phyloP scores from a whole-genome alignment of 495 filamentous ascomycete species.

The Xylaria cubensis region DNA sequence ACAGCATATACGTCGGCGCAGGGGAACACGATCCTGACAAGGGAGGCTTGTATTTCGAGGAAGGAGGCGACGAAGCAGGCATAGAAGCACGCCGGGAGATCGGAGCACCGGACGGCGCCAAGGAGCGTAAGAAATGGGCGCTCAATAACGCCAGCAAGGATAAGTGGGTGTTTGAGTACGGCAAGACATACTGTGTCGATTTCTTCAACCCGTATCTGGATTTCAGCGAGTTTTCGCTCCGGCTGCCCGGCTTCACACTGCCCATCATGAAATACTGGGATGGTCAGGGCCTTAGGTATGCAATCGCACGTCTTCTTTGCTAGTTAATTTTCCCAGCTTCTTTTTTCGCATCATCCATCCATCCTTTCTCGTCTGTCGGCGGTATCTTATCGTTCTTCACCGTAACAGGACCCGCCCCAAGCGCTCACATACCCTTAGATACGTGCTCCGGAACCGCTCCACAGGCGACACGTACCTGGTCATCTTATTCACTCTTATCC shows the following conservation, averaged over 20 bases:
- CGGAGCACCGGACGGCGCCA: slow-evolving; percentile 60
- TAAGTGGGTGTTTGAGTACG: slow-evolving; percentile 57
- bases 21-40: slow-evolving; percentile 51
- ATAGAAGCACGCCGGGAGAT: slow-evolving; percentile 51
- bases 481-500: slow-evolving; percentile 76
- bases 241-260: slow-evolving; percentile 78
- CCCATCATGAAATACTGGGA: slow-evolving; percentile 83
- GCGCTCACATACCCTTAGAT: slow-evolving; percentile 77
- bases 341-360: slow-evolving; percentile 28
- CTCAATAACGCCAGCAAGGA: slow-evolving; percentile 57
- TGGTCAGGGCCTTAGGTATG: slow-evolving; percentile 64
- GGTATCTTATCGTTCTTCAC: slow-evolving; percentile 22
- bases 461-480: slow-evolving; percentile 78
- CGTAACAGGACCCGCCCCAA: slow-evolving; percentile 41
- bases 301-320: slow-evolving; percentile 4
- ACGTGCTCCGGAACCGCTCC: slow-evolving; percentile 78
- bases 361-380: not conserved
- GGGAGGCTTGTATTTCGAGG: slow-evolving; percentile 64
- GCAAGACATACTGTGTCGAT: slow-evolving; percentile 70
- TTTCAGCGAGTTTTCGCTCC: slow-evolving; percentile 79
- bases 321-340: slow-evolving; percentile 17
- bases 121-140: slow-evolving; percentile 69
- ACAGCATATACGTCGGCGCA: slow-evolving; percentile 70
- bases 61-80: slow-evolving; percentile 72
- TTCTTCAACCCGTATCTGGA: slow-evolving; percentile 94